Evolutionary conservation across 495 filamentous ascomycete genomes (phyloP).

Genomic region (Wilcoxina mikolae): DNA sequence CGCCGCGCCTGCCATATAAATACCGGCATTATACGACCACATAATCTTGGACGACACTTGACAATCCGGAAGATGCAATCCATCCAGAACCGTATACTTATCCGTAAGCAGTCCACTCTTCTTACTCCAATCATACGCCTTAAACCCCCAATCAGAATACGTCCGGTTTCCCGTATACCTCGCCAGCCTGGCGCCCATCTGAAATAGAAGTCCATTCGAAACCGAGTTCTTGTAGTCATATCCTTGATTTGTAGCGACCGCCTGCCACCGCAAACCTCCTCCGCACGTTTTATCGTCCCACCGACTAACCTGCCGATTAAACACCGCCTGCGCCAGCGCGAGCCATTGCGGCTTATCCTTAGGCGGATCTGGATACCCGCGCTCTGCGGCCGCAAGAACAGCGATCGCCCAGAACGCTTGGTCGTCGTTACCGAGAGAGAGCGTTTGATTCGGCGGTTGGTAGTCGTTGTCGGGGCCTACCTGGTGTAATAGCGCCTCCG

Average conservation of each 20-base stretch:
- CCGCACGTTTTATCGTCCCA: slow-evolving; percentile 57
- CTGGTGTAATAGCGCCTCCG: slow-evolving; percentile 50
- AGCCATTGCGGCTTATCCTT: slow-evolving; percentile 49
- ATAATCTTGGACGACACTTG: slow-evolving; percentile 34
- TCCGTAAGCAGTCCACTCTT: slow-evolving; percentile 46
- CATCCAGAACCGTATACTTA: slow-evolving; percentile 48
- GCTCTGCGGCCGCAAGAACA: slow-evolving; percentile 57
- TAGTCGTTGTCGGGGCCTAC: slow-evolving; percentile 51
- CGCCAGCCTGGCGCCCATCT: slow-evolving; percentile 60
- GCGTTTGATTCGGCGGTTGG: slow-evolving; percentile 57
- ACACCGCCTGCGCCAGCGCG: slow-evolving; percentile 61
- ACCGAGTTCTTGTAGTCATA: slow-evolving; percentile 73
- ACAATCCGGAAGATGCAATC: slow-evolving; percentile 32
- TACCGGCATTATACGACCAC: slow-evolving; percentile 53
- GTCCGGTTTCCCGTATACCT: slow-evolving; percentile 63
- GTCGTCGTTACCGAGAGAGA: slow-evolving; percentile 71
- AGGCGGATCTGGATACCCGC: slow-evolving; percentile 51
- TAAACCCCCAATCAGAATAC: slow-evolving; percentile 63
- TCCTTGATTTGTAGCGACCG: slow-evolving; percentile 61
- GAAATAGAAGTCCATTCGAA: slow-evolving; percentile 67
- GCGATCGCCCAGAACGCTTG: slow-evolving; percentile 70
- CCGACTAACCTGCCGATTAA: slow-evolving; percentile 51
- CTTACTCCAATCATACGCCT: slow-evolving; percentile 55
- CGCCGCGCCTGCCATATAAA: slow-evolving; percentile 49
- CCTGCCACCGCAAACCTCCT: slow-evolving; percentile 73